Percentiles rank a stretch among this genome's conserved stretches.
Evolutionary conservation across 768 basidiomycete genomes (phyloP).

Genomic region (Kwoniella dejecticola): DNA sequence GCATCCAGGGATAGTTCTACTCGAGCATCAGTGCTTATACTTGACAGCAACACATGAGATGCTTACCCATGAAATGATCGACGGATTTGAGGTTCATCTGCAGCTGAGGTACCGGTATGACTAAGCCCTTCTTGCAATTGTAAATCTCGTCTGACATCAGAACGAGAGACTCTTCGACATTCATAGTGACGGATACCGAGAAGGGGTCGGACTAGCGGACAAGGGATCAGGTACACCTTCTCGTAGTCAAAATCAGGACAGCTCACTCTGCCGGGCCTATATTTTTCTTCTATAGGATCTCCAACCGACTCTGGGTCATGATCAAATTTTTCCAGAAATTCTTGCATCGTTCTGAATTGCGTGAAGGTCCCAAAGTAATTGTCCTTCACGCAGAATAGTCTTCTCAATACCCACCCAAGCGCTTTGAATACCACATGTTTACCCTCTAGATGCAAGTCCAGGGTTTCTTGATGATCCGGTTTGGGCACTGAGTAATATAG

Average conservation of each 20-base stretch:
- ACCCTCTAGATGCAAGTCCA: constrained; percentile 64
- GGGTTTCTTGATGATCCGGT: constrained; percentile 73
- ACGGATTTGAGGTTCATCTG: constrained; percentile 77
- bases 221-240: background rate
- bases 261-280: constrained; percentile 74
- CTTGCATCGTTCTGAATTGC: constrained; percentile 81
- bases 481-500: constrained; percentile 69
- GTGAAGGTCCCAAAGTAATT: constrained; percentile 95
- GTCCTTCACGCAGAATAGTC: constrained; percentile 83
- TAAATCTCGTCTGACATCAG: constrained; percentile 63
- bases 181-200: constrained; percentile 69
- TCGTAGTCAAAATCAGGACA: no score
- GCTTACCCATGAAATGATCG: constrained; percentile 85
- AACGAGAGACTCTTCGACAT: constrained; percentile 62
- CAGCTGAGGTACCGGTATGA: constrained; percentile 67
- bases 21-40: background rate
- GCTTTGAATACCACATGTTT: constrained; percentile 62
- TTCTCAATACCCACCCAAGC: constrained; percentile 84
- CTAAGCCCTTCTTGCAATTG: constrained; percentile 56
- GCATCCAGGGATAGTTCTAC: constrained; percentile 75
- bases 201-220: constrained; percentile 73
- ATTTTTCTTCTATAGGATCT: constrained; percentile 77
- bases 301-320: constrained; percentile 65
- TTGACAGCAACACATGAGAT: background rate
- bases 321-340: constrained; percentile 74